These are phyloP conservation scores for Saccharomyces hybrid DNA, from an alignment of 1,139 yeast species.

Conservation along the genomic window DNA sequence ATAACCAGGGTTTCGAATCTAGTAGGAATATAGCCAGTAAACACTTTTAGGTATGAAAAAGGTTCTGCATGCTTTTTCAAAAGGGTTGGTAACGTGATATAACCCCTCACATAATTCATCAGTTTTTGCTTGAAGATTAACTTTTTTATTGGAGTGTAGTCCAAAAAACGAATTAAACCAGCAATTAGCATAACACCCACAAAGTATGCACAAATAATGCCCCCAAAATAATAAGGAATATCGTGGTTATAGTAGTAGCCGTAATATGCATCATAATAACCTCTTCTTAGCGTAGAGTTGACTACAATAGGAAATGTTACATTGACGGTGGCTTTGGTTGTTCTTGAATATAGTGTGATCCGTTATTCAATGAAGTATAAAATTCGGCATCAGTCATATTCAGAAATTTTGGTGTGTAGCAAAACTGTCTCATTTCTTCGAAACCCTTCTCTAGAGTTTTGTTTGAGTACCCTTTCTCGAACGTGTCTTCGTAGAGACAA, in stretches of 20 bases:
- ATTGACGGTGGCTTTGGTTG: constrained; percentile 1
- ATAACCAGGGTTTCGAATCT: constrained; percentile 52
- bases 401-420: constrained; percentile 7
- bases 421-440: constrained; percentile 7
- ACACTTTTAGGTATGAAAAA: not conserved
- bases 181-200: constrained; percentile 8
- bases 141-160: constrained; percentile 11
- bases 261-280: constrained; percentile 15
- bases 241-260: constrained; percentile 17
- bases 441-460: constrained; percentile 13
- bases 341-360: constrained; percentile 7
- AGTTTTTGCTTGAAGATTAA: constrained; percentile 8
- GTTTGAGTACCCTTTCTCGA: constrained; percentile 6
- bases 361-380: constrained; percentile 14
- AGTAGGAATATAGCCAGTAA: constrained; percentile 34
- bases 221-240: constrained; percentile 12
- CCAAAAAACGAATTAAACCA: constrained; percentile 9
- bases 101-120: constrained; percentile 14
- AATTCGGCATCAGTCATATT: constrained; percentile 11
- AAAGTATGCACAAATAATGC: constrained; percentile 13
- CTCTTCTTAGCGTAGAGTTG: constrained; percentile 7
- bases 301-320: constrained; percentile 13
- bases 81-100: constrained; percentile 15
- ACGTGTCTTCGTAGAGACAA: constrained; percentile 16
- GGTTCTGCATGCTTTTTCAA: constrained; percentile 15